These are phyloP conservation scores for Cercospora brassicicola DNA, from an alignment of 2,329 filamentous ascomycete species.

Conservation along the genomic window DNA sequence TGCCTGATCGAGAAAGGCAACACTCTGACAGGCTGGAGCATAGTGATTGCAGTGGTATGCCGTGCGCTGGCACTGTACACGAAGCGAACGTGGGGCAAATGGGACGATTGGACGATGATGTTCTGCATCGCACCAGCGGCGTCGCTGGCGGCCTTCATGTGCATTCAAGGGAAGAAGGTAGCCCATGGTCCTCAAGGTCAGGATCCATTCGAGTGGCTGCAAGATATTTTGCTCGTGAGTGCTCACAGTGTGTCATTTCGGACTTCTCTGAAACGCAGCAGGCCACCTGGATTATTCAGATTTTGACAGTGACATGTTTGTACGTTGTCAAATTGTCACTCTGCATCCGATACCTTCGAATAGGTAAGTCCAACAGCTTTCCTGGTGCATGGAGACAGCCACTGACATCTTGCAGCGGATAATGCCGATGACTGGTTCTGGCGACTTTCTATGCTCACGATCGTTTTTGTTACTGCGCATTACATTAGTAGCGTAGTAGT, in stretches of 20 bases:
- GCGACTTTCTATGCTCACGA: conserved; percentile 1
- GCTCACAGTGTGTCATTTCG: background rate
- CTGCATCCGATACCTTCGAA: conserved; percentile 11
- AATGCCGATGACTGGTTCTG: conserved; percentile 2
- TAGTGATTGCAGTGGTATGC: conserved; percentile 6
- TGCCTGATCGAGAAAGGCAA: background rate
- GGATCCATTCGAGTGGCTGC: background rate
- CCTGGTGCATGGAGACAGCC: background rate
- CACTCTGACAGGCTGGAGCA: background rate
- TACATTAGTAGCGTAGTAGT: background rate
- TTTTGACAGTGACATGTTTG: background rate
- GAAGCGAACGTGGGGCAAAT: conserved; percentile 4
- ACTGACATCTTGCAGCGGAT: conserved; percentile 2
- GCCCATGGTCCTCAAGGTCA: background rate
- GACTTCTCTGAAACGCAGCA: background rate
- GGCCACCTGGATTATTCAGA: conserved; percentile 1
- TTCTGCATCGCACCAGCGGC: conserved; percentile 4
- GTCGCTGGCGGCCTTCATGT: background rate
- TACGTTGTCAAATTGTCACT: conserved; percentile 5
- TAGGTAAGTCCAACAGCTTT: background rate
- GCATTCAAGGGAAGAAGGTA: background rate
- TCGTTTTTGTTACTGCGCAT: background rate
- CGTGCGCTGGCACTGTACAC: conserved; percentile 1
- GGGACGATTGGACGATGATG: conserved; percentile 12
- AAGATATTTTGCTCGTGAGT: conserved; percentile 4